Base-by-base conservation (phyloP, 495 filamentous ascomycete species). In the Aspergillus biplanus region DNA sequence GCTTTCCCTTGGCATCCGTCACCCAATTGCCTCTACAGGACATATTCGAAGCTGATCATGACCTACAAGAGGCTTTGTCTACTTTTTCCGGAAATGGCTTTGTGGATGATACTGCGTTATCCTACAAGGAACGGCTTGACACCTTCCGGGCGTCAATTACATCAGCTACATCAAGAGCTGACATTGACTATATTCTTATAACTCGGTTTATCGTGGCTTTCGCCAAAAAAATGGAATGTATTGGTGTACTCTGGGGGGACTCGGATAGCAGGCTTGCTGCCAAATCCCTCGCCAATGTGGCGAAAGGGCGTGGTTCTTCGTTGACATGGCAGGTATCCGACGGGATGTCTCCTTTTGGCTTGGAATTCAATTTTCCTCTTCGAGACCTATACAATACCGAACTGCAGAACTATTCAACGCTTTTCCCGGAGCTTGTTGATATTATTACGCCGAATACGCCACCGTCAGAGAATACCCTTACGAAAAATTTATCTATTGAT, bases 221-320 rank as follows among this genome's bases (percentile, higher is more conserved):
- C 48, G 91, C 92, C 15, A 81, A 84, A 56, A 68, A 72, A 3
- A 67, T 80, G 31, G 72, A 66, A n/a, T 94, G 89, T 70, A 82
- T 87, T 58, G 82, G 84, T 18, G 82, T 98, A 32, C 71, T 97
- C 0, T 90, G 94, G 76, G 94, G 92, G 15, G 87, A 95, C 76
- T 92, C 86, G 50, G 96, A 96, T 9, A 97, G 92, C 7, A 83
- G 89, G 11, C 84, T 99, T 27, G 94, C 95, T 5, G 90, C 94
- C 66, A 90, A 90, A 65, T 91, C 92, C 5, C 86, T 99, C 4
- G 80, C 91, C 1, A 90, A 93, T 71, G 91, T 92, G 4, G 92
- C 96, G 6, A 97, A 97, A 75, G 95, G 95, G 0, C 83, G 95
- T 5, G 95, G 93, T 0, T 90, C 89, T 62, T 84, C 89, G 12